These are phyloP conservation scores for Eutrema heterophyllum DNA, from an alignment of 345 rosid genomes.

Conservation along the genomic window DNA sequence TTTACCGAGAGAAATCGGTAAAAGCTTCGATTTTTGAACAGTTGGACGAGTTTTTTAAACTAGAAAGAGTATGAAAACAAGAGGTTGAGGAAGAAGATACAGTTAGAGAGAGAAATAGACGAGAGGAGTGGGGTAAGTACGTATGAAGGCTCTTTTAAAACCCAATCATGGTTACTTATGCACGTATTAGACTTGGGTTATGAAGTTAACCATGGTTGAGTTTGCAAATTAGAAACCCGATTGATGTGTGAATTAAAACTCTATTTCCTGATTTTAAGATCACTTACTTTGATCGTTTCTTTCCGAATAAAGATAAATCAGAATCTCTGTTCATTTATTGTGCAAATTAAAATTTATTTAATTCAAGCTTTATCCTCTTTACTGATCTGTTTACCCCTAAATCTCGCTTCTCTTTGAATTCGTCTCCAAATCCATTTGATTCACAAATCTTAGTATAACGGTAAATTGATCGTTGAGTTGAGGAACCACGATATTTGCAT, in stretches of 20 bases:
- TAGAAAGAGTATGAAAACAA: slow-evolving; percentile 2
- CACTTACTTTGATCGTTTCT: not conserved
- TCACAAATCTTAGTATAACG: not conserved
- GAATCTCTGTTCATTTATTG: not conserved
- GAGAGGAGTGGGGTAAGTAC: not conserved
- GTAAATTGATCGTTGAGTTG: not conserved
- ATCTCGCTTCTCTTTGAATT: slow-evolving; percentile 1
- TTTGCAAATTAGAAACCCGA: not conserved
- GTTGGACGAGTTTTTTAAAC: not conserved
- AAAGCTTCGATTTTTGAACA: not conserved
- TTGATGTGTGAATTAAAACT: not conserved
- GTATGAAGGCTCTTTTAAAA: slow-evolving; percentile 16
- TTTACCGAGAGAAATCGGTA: not conserved
- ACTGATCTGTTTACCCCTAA: not conserved
- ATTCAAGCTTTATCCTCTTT: not conserved
- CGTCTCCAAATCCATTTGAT: not conserved
- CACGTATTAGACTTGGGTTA: slow-evolving; percentile 13
- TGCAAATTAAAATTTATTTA: not conserved
- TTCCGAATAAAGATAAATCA: not conserved
- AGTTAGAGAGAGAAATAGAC: slow-evolving; percentile 7
- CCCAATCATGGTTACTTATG: slow-evolving; percentile 23
- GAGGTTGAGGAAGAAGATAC: slow-evolving; percentile 18
- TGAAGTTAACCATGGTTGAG: slow-evolving; percentile 26
- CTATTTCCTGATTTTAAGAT: slow-evolving; percentile 3
- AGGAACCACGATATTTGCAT: not conserved